phyloP scores from a whole-genome alignment of 1,284 basidiomycete species.

The Fomitopsis betulina region DNA sequence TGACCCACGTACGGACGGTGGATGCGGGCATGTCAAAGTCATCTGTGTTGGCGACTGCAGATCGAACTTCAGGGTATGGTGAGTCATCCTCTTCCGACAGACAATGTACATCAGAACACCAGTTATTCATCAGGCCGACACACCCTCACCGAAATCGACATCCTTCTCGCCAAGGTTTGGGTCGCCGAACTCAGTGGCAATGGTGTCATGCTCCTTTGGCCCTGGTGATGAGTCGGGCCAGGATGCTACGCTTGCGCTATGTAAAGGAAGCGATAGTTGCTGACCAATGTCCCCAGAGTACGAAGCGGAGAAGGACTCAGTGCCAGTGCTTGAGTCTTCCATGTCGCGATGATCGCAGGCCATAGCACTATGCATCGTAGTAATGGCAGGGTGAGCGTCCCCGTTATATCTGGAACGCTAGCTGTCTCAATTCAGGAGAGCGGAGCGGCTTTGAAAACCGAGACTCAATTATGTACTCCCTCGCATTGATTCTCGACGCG shows the following conservation, averaged over 20 bases:
- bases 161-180: constrained; percentile 35
- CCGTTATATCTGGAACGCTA: too few relatives aligned
- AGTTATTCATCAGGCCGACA: neutral
- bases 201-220: constrained; percentile 11
- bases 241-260: neutral
- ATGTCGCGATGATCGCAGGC: constrained; percentile 15
- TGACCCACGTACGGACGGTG: constrained; percentile 55
- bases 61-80: constrained; percentile 61
- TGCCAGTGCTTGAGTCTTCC: constrained; percentile 12
- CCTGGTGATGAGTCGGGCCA: neutral
- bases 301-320: constrained; percentile 40
- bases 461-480: neutral
- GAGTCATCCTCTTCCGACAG: constrained; percentile 40
- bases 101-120: neutral
- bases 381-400: too few relatives aligned
- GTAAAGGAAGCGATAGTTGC: neutral
- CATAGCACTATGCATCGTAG: constrained; percentile 10
- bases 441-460: too few relatives aligned
- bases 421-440: too few relatives aligned
- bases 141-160: constrained; percentile 19
- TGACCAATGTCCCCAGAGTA: constrained; percentile 22
- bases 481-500: too few relatives aligned
- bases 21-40: constrained; percentile 56
- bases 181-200: constrained; percentile 48
- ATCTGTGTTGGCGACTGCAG: constrained; percentile 61